Evolutionary conservation across 352 stramenopile genomes (phyloP), one percentile per base, ranked within the genome.

Genomic region (Pythium folliculosum): DNA sequence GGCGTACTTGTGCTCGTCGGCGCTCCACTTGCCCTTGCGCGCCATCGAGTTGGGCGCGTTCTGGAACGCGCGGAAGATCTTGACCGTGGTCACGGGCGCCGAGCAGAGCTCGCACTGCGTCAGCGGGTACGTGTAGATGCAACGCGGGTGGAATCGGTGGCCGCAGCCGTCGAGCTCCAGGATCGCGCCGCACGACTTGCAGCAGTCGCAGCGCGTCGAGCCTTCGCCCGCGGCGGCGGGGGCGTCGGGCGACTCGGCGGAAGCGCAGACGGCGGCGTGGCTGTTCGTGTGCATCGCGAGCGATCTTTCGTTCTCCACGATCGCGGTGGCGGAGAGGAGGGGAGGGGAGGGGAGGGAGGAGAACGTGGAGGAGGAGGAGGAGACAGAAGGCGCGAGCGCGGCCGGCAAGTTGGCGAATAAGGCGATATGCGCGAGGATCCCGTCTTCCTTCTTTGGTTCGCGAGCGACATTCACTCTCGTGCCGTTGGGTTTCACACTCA

Each of bases 1-100:
- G 43, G 83, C 84, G 76, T 92, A 92, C 62, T 90, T 88, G 70
- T 89, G 78, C 55, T 94, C 86, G 62, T 88, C 82, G 3, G 75
- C 73, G 55, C 76, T 81, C 86, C 86, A 92, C 74, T 92, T 92
- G 60, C 84, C 84, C 70, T 89, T 92, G 69, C 84, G 84, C 63
- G 58, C 69, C 66, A 75, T 81, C 51, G 72, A 66, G 69, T 88
- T 89, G 12, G 53, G 58, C 25, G 57, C 53, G 58, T 77, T 78
- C 49, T 75, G 74, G 68, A 63, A 80, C 32, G 75, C 60, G 49
- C 81, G 81, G 62, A 89, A 89, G 61, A 91, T 74, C 52, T 76
- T 71, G 27, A 91, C 66, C 27, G 58, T 53, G 17, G 22, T 37
- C 32, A 89, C 77, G 6, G 76, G 72, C 30, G 60, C 72, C 30